Evolutionary conservation across 306 rosid species (phyloP).

Genomic region (Gillenia trifoliata): DNA sequence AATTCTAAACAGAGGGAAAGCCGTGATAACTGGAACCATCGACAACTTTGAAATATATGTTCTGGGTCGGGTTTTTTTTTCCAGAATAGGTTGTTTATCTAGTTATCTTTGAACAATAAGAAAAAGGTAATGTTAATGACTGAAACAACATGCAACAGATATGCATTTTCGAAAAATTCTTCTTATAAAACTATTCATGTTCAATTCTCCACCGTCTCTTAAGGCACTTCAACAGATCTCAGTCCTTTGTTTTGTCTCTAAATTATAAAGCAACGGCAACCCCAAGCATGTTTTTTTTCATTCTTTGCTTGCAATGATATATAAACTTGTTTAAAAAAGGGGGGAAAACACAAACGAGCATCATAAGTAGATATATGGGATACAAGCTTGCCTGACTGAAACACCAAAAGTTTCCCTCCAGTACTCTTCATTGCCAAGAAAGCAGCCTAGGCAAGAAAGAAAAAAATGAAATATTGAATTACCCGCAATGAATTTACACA

Average conservation of each 20-base stretch:
- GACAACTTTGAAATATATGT: background rate
- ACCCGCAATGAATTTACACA: background rate
- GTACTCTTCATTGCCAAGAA: constrained; percentile 89
- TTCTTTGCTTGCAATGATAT: background rate
- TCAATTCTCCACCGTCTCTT: background rate
- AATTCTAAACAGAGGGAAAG: background rate
- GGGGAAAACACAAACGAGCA: background rate
- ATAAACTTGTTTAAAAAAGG: background rate
- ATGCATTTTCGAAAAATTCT: background rate
- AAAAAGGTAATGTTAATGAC: no score
- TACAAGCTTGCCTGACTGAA: constrained; percentile 86
- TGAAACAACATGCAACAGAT: background rate
- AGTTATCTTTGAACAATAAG: background rate
- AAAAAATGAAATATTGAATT: background rate
- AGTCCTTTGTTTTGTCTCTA: background rate
- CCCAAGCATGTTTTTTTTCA: background rate
- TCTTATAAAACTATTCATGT: background rate
- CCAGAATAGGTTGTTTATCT: background rate
- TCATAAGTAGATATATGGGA: background rate
- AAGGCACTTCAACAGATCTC: background rate
- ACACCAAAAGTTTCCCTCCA: constrained; percentile 91
- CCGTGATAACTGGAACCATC: background rate
- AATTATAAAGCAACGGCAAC: background rate
- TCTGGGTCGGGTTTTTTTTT: background rate
- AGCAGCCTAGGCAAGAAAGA: constrained; percentile 58